Evolutionary conservation across 345 rosid genomes (phyloP), one percentile per base, ranked within the genome.

Genomic region (Kernera saxatilis): DNA sequence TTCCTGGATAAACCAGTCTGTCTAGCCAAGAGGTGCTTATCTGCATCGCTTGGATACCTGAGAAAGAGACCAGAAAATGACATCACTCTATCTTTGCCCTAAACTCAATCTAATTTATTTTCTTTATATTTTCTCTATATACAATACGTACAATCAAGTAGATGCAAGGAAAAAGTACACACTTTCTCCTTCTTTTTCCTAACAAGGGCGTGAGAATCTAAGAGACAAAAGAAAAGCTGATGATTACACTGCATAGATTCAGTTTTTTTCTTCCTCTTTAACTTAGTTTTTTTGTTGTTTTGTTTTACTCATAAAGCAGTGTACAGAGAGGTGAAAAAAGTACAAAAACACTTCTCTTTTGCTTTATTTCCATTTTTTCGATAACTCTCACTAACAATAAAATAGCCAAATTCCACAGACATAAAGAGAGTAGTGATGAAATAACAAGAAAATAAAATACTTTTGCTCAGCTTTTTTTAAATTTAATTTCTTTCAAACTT

Each of bases 41-140:
- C 99, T 40, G 96, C 97, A 79, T 94, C 99, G 77, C 97, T 91
- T 83, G 99, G 99, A 69, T 94, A 94, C 97, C 99, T 94, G 99
- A 88, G 87, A 88, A 82, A 80, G 77, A 79, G 84, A 87, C 84
- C 86, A 88, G 89, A 88, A 86, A 88, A 82, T 76, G 97, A 87
- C 92, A 79, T 84, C 78, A 86, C 39, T 53, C 82, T 78, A 66
- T 44, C 57, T 39, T 78, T 73, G 48, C 74, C 79, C 75, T 62
- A 53, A 75, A 43, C 57, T 35, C 35, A 68, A 70, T 68, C 62
- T 59, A 33, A 61, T 23, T 60, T 43, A 0, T 49, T 58, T 37
- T 67, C 37, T 41, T 60, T 68, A 36, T 57, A 49, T 40, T 40
- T 36, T 56, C 13, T 25, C 51, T 46, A 13, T 66, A 48, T 2